These are phyloP conservation scores for Talaromyces sp. DNA, from an alignment of 2,329 filamentous ascomycete genomes.

Conservation along the genomic window DNA sequence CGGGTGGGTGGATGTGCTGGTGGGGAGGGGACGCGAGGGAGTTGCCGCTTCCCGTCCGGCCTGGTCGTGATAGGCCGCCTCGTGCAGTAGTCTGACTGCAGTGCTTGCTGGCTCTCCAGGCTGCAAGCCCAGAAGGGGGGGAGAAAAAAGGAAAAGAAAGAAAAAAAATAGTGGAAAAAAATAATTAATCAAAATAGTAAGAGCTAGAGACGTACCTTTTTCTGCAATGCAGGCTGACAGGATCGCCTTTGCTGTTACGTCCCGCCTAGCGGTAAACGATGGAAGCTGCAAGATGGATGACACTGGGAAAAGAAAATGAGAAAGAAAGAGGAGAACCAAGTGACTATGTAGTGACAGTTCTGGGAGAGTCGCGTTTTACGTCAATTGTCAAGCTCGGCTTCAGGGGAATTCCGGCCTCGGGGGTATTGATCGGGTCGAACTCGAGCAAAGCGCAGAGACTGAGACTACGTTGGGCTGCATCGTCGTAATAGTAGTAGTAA, in stretches of 20 bases:
- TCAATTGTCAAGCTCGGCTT: not conserved
- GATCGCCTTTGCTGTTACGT: not conserved
- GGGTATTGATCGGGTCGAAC: not conserved
- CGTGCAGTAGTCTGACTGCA: constrained; percentile 9
- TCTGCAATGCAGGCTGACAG: not conserved
- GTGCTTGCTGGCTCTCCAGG: not conserved
- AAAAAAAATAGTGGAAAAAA: not conserved
- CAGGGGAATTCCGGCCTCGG: not conserved
- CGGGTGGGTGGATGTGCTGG: constrained; percentile 1
- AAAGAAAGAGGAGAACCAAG: not conserved
- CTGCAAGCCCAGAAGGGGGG: not conserved
- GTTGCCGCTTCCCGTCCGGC: constrained; percentile 6
- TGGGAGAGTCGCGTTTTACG: not conserved
- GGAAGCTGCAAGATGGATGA: not conserved
- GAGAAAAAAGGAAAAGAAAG: not conserved
- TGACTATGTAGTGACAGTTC: not conserved
- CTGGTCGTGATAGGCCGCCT: constrained; percentile 8
- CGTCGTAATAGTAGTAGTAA: not conserved
- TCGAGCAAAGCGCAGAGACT: not conserved
- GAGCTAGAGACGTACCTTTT: not conserved
- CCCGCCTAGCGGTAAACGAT: not conserved
- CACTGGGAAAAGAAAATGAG: not conserved
- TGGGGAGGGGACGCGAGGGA: constrained; percentile 7
- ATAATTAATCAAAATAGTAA: not conserved
- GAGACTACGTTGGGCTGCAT: constrained; percentile 3